Evolutionary conservation across 1,284 basidiomycete genomes (phyloP).

Genomic region (Ganoderma lingzhi): DNA sequence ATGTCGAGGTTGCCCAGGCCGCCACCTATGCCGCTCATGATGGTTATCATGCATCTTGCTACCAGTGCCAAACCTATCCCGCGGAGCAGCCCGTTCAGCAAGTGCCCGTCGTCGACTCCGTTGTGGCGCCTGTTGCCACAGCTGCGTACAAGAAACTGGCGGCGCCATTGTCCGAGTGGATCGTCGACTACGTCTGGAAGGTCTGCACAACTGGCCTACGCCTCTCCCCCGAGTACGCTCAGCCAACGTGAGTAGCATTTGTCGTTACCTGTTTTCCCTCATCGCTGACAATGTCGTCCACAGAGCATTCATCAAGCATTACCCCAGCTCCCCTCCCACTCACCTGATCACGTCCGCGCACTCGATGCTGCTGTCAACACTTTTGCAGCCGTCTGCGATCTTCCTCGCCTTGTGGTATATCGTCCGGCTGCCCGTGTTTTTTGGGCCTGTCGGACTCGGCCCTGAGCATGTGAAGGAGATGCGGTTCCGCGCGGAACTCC

Average conservation of each 20-base stretch:
- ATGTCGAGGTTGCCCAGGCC: slow-evolving; percentile 31
- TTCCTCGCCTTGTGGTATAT: slow-evolving; percentile 88
- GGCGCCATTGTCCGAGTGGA: slow-evolving; percentile 80
- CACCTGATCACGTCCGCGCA: slow-evolving; percentile 73
- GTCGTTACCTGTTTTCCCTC: not conserved
- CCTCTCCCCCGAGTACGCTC: slow-evolving; percentile 52
- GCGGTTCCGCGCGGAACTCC: slow-evolving; percentile 68
- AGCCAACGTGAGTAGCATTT: slow-evolving; percentile 40
- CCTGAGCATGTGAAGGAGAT: slow-evolving; percentile 54
- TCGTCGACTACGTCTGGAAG: slow-evolving; percentile 81
- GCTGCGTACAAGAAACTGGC: slow-evolving; percentile 72
- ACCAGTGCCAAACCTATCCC: slow-evolving; percentile 39
- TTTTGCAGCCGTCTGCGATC: slow-evolving; percentile 83
- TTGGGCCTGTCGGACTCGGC: slow-evolving; percentile 53
- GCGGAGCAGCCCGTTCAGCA: slow-evolving; percentile 35
- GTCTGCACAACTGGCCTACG: slow-evolving; percentile 73
- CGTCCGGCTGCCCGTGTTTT: slow-evolving; percentile 76
- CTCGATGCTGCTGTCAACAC: slow-evolving; percentile 77
- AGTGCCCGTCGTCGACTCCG: slow-evolving; percentile 46
- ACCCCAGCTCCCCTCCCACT: slow-evolving; percentile 56
- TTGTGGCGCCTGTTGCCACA: slow-evolving; percentile 60
- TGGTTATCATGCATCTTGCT: slow-evolving; percentile 39
- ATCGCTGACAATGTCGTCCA: slow-evolving; percentile 28
- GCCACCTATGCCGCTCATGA: slow-evolving; percentile 34
- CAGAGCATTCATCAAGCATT: slow-evolving; percentile 47